Base-by-base conservation (phyloP, 108 stramenopile species). In the Aureococcus anophagefferens region DNA sequence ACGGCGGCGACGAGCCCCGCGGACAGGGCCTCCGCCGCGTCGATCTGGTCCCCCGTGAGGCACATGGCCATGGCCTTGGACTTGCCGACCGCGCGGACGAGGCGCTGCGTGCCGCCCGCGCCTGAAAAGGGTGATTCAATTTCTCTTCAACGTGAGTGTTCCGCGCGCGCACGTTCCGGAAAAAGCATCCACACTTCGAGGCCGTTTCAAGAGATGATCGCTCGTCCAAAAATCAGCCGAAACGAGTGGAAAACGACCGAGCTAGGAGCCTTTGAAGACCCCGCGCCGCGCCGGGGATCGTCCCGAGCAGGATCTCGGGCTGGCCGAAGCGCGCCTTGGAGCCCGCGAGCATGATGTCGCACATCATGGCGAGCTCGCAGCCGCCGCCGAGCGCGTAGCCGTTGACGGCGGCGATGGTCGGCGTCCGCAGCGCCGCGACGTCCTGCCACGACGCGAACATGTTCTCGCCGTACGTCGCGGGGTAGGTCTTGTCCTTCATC, bases 311-410 rank as follows among this genome's bases (percentile, higher is more conserved):
- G 62, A 99, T 96, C 81, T 99, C 98, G 11, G 98, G 98, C 79
- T 97, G 96, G 13, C 94, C 96, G 81, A 99, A 99, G 75, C 90
- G 82, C n/a, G 93, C 94, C 30, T 87, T 88, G 33, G 89, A 88
- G 33, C 91, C 92, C 0, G 95, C 95, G n/a, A 96, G 46, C 28
- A 97, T 79, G 59, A 99, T 96, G 76, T 99, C 98, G 72, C 95
- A 95, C 93, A 96, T 95, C 98, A 99, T 99, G 46, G 96, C 96
- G 34, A 99, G 81, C 81, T 99, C 98, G 72, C 95, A 97, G 28
- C 98, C 98, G 36, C 98, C 98, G 33, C 98, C 98, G 33, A 99
- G 81, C 29, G 94, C 94, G 79, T 90, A 97, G 30, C 98, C 98
- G 78, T 96, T 95, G 33, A 99, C 94, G 34, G 98, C 96, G 11